Evolutionary conservation across 1,284 basidiomycete species (phyloP), one percentile per base, ranked within the genome.

Genomic region (Pascua guehoae): DNA sequence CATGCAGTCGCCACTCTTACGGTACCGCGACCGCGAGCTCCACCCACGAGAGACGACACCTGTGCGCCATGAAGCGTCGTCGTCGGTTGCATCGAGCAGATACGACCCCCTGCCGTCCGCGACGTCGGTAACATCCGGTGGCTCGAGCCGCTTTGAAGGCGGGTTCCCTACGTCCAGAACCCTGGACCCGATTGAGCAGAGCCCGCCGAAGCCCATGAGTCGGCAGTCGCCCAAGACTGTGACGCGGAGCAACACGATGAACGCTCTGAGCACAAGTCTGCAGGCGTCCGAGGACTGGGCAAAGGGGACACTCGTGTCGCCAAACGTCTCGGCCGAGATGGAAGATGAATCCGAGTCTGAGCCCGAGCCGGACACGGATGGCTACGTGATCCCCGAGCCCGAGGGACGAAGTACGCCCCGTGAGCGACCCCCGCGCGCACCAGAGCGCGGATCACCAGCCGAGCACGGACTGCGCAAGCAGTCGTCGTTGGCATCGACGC

Each of bases 151-250:
- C 24, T 32, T 32, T 32, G 24, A 32, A 32, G 24, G 24, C 24
- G 24, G 24, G 24, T 32, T 32, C 24, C 24, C 24, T 3, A 4
- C 24, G 24, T 32, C 24, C 24, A 32, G 51, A 10, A 41, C 45
- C 8, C 56, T 62, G n/a, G 54, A 56, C 49, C 54, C 60, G 11
- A 62, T 62, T n/a, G 54, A 62, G 54, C 61, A 62, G 49, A 52
- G 49, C 12, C 60, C 60, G 7, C 60, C 60, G 2, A 53, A 47
- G 14, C 32, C 49, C 7, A 8, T 47, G 24, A 47, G 50, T 39
- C 38, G 48, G 38, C 41, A 39, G 17, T 56, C 54, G 16, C 39
- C 40, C 9, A 37, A 43, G 24, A 32, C 24, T 32, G 24, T 32
- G 24, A 32, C 24, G 24, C 24, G 24, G 24, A 32, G 24, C 24